Evolutionary conservation across 306 rosid species (phyloP).

Genomic region (Begonia masoniana): DNA sequence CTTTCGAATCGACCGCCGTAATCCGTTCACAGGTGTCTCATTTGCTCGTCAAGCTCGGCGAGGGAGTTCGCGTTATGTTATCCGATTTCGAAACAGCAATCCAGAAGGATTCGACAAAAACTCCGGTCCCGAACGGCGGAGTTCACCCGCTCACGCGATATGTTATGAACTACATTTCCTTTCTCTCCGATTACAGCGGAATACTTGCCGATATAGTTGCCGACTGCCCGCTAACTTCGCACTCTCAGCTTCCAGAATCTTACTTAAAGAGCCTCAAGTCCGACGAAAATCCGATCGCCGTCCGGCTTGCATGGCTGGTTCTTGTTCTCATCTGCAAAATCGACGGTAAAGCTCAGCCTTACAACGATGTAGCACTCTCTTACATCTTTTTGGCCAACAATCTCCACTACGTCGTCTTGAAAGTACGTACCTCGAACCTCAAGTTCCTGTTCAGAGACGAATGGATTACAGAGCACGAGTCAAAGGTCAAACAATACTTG

Average conservation of each 20-base stretch:
- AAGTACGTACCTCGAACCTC: constrained; percentile 44
- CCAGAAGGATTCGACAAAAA: constrained; percentile 50
- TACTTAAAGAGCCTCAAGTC: constrained; percentile 21
- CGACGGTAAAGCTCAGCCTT: constrained; percentile 50
- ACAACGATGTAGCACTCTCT: constrained; percentile 61
- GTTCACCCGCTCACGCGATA: constrained; percentile 91
- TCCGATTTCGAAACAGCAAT: constrained; percentile 57
- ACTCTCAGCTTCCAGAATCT: constrained; percentile 56
- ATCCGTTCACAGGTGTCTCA: constrained; percentile 33
- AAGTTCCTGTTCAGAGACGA: constrained; percentile 37
- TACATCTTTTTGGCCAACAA: constrained; percentile 89
- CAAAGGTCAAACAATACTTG: constrained; percentile 57
- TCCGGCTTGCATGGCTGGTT: constrained; percentile 57
- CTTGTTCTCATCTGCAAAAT: constrained; percentile 71
- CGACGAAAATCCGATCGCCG: constrained; percentile 21
- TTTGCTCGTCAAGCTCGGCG: constrained; percentile 31
- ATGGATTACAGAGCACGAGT: constrained; percentile 50
- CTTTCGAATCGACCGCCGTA: constrained; percentile 38
- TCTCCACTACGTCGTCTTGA: constrained; percentile 64
- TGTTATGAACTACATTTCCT: constrained; percentile 62
- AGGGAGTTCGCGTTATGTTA: constrained; percentile 30
- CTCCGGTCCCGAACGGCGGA: constrained; percentile 56
- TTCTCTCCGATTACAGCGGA: constrained; percentile 52
- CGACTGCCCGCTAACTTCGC: constrained; percentile 34
- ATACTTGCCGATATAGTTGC: constrained; percentile 35